Base-by-base conservation (phyloP, 2,329 filamentous ascomycete species). In the Sporothrix phasma region DNA sequence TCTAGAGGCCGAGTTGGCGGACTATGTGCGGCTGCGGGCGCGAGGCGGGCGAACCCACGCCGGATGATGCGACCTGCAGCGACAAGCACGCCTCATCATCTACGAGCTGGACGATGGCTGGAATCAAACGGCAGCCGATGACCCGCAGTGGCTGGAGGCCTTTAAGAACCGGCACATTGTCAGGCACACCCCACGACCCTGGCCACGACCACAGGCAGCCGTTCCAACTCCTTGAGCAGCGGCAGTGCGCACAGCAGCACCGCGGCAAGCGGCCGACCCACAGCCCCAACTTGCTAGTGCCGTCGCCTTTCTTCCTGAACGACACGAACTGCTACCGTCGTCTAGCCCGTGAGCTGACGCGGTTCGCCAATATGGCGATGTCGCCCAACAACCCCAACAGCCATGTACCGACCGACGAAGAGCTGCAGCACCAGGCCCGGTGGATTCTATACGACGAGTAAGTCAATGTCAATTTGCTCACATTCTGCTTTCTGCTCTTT, bases 391-490 rank as follows among this genome's bases (percentile, higher is more conserved):
- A 86, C 67, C 84, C 83, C 2, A 84, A 80, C 70, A 76, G 76
- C 46, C 84, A 86, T 65, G 74, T 81, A n/a, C 84, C 80, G 0
- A 80, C 78, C 0, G 84, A 87, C 67, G 78, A 81, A n/a, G 84
- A 87, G 69, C 73, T 87, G n/a, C 81, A 85, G 69, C 81, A 85
- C 66, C 84, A 87, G 70, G 83, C 84, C 2, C 79, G 84, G 19
- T 86, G 83, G 81, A 79, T 86, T 41, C 73, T 86, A 0, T 87
- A 84, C 65, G 83, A 86, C 63, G 83, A 85, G 79, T 85, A 73
- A n/a, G n/a, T n/a, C n/a, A n/a, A n/a, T n/a, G n/a, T n/a, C n/a
- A n/a, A n/a, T n/a, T n/a, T n/a, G n/a, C n/a, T n/a, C n/a, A n/a
- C n/a, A n/a, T n/a, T n/a, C n/a, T 73, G 81, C 17, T 51, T 24